Base-by-base conservation (phyloP, 129 eudicot species). In the carrot (Daucus carota) region DNA sequence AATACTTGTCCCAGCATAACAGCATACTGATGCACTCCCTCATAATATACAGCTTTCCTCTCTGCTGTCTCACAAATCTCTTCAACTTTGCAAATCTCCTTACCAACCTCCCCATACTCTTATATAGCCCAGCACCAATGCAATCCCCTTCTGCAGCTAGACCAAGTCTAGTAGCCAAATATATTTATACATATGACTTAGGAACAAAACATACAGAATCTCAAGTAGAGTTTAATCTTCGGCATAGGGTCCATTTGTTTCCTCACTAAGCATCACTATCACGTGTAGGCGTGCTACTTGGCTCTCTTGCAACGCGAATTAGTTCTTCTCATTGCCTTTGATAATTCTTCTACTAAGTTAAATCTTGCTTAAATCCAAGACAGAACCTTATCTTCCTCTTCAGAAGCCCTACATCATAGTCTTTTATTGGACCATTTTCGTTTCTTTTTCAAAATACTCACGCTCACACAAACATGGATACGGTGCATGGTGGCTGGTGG, bases 1-100 rank as follows among this genome's bases (percentile, higher is more conserved):
- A 76, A 44, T 76, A 60, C 73, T 81, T 70, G 40, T 83, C 80
- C 77, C 78, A 76, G 69, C 82, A 74, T 29, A 86, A 71, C 75
- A 83, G 87, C 90, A 86, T 83, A 43, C 84, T 75, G 42, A 86
- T 81, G 77, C 90, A 86, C 18, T 79, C 81, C 79, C 87, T 86
- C 47, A 86, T 84, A 57, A 86, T 86, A 36, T 81, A 79, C 11
- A 86, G 78, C 63, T 76, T 86, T 41, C 77, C 90, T 38, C 34
- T 83, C 54, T 75, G 83, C 18, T 83, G 86, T 74, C 76, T 83
- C 78, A 74, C 79, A 74, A 81, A 73, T 81, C 72, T 86, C 77
- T 69, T 86, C 85, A 77, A 81, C 82, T 75, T 86, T 6, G 44
- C 73, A 44, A 75, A 28, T 67, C 83, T 86, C 80, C 78, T 74